Evolutionary conservation across 805 yeast genomes (phyloP).

Genomic region (Nakazawaea wickerhamii): DNA sequence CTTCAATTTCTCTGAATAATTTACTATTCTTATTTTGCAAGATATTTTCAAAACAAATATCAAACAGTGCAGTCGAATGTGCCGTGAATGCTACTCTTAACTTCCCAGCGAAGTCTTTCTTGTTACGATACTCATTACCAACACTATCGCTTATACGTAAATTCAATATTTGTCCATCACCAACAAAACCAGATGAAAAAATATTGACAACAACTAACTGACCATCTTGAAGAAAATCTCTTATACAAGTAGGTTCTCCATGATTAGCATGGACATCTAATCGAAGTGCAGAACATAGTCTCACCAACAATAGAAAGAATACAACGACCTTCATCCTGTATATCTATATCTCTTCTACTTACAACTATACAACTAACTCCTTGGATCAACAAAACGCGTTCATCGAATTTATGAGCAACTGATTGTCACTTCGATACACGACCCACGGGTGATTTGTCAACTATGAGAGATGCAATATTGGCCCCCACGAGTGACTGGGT

Average conservation of each 20-base stretch:
- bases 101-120: conserved; percentile 69
- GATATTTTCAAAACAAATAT: conserved; percentile 81
- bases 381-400: conserved; percentile 1
- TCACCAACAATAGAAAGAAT: background rate
- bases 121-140: conserved; percentile 81
- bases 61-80: conserved; percentile 77
- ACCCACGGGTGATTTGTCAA: no score
- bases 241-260: conserved; percentile 64
- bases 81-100: conserved; percentile 80
- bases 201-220: conserved; percentile 84
- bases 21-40: conserved; percentile 35
- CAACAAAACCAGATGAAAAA: conserved; percentile 64
- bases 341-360: background rate
- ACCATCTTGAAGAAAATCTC: conserved; percentile 84
- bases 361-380: no score
- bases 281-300: no score
- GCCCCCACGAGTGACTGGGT: conserved; percentile 46
- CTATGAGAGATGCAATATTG: no score
- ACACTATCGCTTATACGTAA: conserved; percentile 65
- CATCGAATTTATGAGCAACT: background rate
- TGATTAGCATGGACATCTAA: conserved; percentile 9
- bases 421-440: no score
- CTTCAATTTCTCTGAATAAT: conserved; percentile 66
- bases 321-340: conserved; percentile 1
- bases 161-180: conserved; percentile 83